These are phyloP conservation scores for Leccinum broughii DNA, from an alignment of 768 basidiomycete species.

Conservation along the genomic window DNA sequence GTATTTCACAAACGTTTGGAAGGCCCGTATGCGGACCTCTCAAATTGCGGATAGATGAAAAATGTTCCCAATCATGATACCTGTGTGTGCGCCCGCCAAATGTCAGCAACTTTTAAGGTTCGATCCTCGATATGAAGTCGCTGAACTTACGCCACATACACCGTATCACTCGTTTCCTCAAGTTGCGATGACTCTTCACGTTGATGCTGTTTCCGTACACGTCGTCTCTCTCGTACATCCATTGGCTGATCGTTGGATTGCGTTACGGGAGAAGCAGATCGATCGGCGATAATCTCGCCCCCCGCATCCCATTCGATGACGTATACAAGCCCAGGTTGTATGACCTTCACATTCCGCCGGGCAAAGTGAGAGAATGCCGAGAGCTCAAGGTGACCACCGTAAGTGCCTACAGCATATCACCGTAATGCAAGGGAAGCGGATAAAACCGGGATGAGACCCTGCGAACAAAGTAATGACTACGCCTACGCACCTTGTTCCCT, in stretches of 20 bases:
- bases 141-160: conserved; percentile 81
- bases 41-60: conserved; percentile 88
- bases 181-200: conserved; percentile 22
- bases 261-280: conserved; percentile 27
- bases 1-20: conserved; percentile 59
- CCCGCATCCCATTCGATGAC: conserved; percentile 82
- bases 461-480: conserved; percentile 1
- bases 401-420: conserved; percentile 57
- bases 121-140: conserved; percentile 8
- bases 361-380: conserved; percentile 86
- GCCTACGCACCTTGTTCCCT: conserved; percentile 61
- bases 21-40: conserved; percentile 79
- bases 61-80: conserved; percentile 95
- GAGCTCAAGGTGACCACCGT: conserved; percentile 93
- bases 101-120: conserved; percentile 13
- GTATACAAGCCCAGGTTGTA: conserved; percentile 90
- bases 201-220: conserved; percentile 40
- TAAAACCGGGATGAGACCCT: conserved; percentile 12
- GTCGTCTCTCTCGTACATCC: conserved; percentile 47
- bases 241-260: conserved; percentile 25
- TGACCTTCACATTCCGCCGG: conserved; percentile 80
- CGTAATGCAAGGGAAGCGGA: conserved; percentile 9
- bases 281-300: conserved; percentile 39
- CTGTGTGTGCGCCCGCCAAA: conserved; percentile 36
- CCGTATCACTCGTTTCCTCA: conserved; percentile 39